Conservation (phyloP, 2,329 filamentous ascomycete genomes). For the Metarhizium brunneum region DNA sequence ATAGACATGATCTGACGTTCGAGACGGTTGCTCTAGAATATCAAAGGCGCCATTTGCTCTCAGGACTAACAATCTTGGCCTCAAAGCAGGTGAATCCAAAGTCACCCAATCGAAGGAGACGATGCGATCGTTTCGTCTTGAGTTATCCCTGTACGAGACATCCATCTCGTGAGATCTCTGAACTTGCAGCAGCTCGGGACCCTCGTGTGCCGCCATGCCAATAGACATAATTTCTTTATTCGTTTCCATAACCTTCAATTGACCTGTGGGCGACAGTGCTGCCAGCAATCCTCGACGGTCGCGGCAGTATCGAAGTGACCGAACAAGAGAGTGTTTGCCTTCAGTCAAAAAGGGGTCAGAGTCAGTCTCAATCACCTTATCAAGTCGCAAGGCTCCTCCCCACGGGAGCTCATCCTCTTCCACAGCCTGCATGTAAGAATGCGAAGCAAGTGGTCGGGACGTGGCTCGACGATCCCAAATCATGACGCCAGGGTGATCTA, state of each 20-base stretch:
- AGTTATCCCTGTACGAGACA: constrained; percentile 42
- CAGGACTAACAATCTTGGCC: constrained; percentile 49
- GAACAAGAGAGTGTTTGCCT: constrained; percentile 51
- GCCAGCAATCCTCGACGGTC: constrained; percentile 53
- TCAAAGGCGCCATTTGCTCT: constrained; percentile 53
- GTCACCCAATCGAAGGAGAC: constrained; percentile 62
- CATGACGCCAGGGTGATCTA: constrained; percentile 65
- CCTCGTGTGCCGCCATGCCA: constrained; percentile 28
- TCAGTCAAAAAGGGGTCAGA: constrained; percentile 39
- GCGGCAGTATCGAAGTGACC: constrained; percentile 53
- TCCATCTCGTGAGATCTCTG: constrained; percentile 54
- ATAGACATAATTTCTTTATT: constrained; percentile 41
- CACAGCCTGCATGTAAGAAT: constrained; percentile 46
- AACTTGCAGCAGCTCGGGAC: constrained; percentile 51
- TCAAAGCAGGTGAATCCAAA: constrained; percentile 43
- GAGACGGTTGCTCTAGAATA: constrained; percentile 51
- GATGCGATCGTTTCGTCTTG: constrained; percentile 48
- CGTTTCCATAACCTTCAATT: constrained; percentile 52
- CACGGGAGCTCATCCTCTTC: constrained; percentile 54
- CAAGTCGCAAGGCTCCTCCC: constrained; percentile 50
- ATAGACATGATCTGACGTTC: constrained; percentile 47
- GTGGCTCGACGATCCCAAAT: constrained; percentile 70
- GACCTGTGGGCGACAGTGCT: constrained; percentile 52
- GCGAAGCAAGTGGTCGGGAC: constrained; percentile 40
- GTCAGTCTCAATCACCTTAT: constrained; percentile 47